Base-by-base conservation (phyloP, 495 filamentous ascomycete genomes). In the Aspergillus leporis region DNA sequence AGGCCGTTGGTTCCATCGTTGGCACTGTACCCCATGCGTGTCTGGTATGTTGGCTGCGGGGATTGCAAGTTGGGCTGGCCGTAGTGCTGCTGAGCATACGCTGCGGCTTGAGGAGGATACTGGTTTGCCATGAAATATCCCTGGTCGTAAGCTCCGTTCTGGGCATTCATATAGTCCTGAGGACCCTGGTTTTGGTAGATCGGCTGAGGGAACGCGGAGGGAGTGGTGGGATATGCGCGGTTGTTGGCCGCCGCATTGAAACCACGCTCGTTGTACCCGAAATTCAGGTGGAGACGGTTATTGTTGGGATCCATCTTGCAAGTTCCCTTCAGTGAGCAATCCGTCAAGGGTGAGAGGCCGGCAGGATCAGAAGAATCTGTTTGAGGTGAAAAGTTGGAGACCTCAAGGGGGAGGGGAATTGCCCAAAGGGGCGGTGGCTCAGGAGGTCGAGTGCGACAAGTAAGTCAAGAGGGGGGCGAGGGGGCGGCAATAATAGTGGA, bases 161-260 rank as follows among this genome's bases (percentile, higher is more conserved):
- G 81, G 50, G 79, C 71, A 54, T 77, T 75, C 58, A 75, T 70
- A 55, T 80, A 80, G 40, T 81, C 81, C 69, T 84, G 80, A 60
- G 84, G 83, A 41, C 78, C 76, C 65, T 84, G 81, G 72, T 84
- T 86, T 54, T 83, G 83, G 70, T 86, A 90, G 68, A 95, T 87
- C 30, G 92, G 92, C 74, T 97, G 92, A 12, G 93, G 93, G 66
- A 97, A 97, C 51, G 93, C 94, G 60, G 92, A 97, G 55, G 94
- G 93, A 18, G 94, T 98, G 48, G 94, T 96, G 68, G 94, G 95
- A 83, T 93, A 98, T 58, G 89, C 86, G 74, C 90, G 90, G 72
- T 86, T 89, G 73, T 85, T 85, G 56, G 83, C 74, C 52, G 83
- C 78, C 21, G 63, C 61, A 49, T 59, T 83, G 66, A 86, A 85